Evolutionary conservation across 2,329 filamentous ascomycete species (phyloP).

Genomic region (Pseudogymnoascus sp.): DNA sequence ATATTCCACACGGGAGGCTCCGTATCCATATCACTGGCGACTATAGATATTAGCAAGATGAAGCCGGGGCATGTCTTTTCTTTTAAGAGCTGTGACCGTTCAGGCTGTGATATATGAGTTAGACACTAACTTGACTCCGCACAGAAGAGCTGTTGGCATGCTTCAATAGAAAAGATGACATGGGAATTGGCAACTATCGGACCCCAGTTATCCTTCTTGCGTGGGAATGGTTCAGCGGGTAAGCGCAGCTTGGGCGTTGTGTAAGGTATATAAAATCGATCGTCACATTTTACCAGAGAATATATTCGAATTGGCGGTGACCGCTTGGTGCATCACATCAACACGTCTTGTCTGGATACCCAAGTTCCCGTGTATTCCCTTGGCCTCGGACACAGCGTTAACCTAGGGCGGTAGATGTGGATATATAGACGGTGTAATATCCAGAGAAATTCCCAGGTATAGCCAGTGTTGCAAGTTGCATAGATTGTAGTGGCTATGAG

Average conservation of each 20-base stretch:
- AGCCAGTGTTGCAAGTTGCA: constrained; percentile 9
- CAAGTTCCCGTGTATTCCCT: neutral
- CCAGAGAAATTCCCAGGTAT: neutral
- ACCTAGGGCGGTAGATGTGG: neutral
- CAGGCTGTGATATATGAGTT: neutral
- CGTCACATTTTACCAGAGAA: neutral
- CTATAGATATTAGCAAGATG: neutral
- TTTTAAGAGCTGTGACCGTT: neutral
- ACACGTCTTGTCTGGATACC: neutral
- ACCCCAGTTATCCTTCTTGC: neutral
- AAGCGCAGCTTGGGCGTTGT: neutral
- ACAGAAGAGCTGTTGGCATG: neutral
- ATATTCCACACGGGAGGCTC: neutral
- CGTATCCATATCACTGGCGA: neutral
- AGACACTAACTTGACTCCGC: neutral
- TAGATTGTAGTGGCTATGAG: neutral
- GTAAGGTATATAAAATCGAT: neutral
- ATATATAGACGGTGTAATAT: constrained; percentile 8
- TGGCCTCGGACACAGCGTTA: neutral
- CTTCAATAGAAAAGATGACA: neutral
- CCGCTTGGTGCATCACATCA: neutral
- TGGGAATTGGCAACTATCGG: neutral
- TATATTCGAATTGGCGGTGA: neutral
- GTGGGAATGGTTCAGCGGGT: neutral
- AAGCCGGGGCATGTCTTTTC: too few relatives aligned